Evolutionary conservation across 352 stramenopile species (phyloP), one percentile per base, ranked within the genome.

Genomic region (Phytophthora parvispora): DNA sequence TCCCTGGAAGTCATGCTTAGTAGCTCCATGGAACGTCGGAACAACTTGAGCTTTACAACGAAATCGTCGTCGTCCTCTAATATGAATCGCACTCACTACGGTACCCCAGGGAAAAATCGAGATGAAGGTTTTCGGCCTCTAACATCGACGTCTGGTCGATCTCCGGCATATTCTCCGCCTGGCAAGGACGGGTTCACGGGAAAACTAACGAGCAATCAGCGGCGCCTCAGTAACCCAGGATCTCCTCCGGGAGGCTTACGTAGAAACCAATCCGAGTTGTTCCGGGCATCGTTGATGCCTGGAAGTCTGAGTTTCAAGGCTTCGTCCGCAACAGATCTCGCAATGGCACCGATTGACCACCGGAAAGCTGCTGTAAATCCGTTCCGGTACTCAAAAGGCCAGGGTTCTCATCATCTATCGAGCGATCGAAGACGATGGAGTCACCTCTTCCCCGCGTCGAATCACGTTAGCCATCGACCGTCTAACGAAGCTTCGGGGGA

Each of bases 391-490:
- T 79, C 70, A 7, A 82, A 60, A 81, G 51, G 71, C 70, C 63
- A 77, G 47, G 22, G 66, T 52, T 52, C 72, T 4, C 68, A 83
- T 15, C 60, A 50, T 47, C 58, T 93, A 29, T 93, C 84, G 16
- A 90, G 67, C 22, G 99, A 99, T 80, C 85, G 96, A 32, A 82
- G 96, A 15, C 78, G 98, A 65, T 99, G 97, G 97, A 98, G 84
- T 50, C 97, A 99, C 69, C 89, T 99, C 13, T 99, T 99, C 58
- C 96, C 97, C 42, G 63, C 79, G 27, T 84, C 79, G 8, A 69
- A 56, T 25, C 56, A 81, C 20, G 29, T 52, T 0, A 2, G 25
- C 28, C 48, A 67, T 15, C 59, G 60, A 12, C 3, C 42, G n/a
- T 52, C 28, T 43, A 69, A 54, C 8, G 63, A 64, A 13, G 25